Conservation (phyloP, 192 early-diverging fungal genomes). For the Rhizophagus clarus region DNA sequence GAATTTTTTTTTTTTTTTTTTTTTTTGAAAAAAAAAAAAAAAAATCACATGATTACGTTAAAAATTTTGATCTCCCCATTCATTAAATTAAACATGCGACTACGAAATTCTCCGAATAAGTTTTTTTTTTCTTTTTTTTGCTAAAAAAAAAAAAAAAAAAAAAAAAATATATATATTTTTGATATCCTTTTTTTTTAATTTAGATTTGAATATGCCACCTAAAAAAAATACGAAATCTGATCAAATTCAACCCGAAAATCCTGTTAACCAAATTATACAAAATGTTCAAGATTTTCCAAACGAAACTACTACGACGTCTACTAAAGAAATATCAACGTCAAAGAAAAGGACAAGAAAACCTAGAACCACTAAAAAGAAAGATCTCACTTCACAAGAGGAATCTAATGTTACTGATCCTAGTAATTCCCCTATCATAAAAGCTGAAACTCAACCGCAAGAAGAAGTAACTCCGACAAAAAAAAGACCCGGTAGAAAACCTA, state of each 20-base stretch:
- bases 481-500: background rate
- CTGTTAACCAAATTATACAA: background rate
- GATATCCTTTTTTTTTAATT: too few species aligned
- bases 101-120: background rate
- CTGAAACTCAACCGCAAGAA: background rate
- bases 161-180: background rate
- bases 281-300: too few species aligned
- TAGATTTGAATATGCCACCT: background rate
- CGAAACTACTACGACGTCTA: background rate
- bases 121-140: background rate
- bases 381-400: background rate
- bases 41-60: background rate
- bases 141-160: background rate
- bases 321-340: background rate
- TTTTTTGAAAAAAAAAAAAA: too few species aligned
- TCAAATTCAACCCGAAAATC: background rate
- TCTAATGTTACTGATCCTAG: background rate
- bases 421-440: background rate
- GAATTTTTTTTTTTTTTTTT: too few species aligned
- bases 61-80: background rate
- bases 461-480: background rate
- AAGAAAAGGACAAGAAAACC: background rate
- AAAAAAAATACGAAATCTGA: background rate
- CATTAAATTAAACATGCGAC: too few species aligned
- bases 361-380: background rate